A percentile compares a stretch with the other conserved stretches of the same genome.
Evolutionary conservation across 441 rosid genomes (phyloP).

Genomic region (Francoa sonchifolia): DNA sequence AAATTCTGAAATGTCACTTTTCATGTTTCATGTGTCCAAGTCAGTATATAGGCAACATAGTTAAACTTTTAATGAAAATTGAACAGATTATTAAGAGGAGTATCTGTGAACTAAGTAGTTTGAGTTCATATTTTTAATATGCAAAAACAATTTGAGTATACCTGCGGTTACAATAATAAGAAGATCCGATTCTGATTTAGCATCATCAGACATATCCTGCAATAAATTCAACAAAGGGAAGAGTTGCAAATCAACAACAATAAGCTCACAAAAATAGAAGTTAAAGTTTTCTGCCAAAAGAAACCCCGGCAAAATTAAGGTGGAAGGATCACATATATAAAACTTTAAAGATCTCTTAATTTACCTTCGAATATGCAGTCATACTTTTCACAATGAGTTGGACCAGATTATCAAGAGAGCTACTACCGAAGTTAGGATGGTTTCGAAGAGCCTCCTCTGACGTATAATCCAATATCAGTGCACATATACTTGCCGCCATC

Average conservation of each 20-base stretch:
- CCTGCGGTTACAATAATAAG: constrained; percentile 55
- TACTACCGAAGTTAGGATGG: constrained; percentile 30
- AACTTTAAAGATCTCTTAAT: neutral
- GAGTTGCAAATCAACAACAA: neutral
- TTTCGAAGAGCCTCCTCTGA: constrained; percentile 62
- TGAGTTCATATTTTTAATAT: neutral
- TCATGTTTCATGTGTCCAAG: too few species aligned
- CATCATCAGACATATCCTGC: constrained; percentile 36
- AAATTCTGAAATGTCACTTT: too few species aligned
- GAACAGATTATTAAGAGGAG: neutral
- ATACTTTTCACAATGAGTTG: constrained; percentile 50
- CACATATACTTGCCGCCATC: constrained; percentile 77
- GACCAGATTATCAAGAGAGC: constrained; percentile 28
- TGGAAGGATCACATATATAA: too few species aligned
- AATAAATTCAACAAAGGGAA: constrained; percentile 9
- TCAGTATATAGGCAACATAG: too few species aligned
- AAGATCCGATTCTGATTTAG: constrained; percentile 47
- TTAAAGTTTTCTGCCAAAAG: neutral
- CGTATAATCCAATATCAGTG: constrained; percentile 48
- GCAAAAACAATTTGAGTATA: constrained; percentile 17
- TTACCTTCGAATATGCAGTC: constrained; percentile 41
- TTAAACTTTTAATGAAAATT: neutral
- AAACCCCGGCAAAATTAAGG: too few species aligned
- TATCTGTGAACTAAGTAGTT: neutral
- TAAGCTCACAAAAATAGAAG: neutral